Conservation (phyloP, 805 yeast species). For the Torulaspora delbrueckii region DNA sequence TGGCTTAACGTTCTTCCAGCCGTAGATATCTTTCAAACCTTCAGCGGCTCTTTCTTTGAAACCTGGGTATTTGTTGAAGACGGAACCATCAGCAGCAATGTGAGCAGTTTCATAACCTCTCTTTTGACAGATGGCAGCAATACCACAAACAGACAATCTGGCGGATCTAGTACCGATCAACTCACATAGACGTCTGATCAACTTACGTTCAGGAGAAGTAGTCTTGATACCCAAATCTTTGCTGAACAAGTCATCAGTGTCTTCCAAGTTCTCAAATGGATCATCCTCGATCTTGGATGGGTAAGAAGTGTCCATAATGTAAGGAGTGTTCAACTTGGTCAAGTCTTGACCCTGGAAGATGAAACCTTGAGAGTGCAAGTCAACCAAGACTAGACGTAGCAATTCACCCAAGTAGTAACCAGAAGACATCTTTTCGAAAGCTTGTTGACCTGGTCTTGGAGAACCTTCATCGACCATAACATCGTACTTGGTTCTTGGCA, state of each 20-base stretch:
- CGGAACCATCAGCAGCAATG: constrained; percentile 97
- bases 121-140: constrained; percentile 89
- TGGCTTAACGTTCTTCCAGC: constrained; percentile 51
- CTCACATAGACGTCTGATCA: constrained; percentile 78
- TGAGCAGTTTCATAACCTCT: constrained; percentile 71
- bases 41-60: constrained; percentile 85
- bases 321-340: constrained; percentile 54
- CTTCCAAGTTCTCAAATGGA: constrained; percentile 76
- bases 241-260: constrained; percentile 63
- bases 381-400: constrained; percentile 72
- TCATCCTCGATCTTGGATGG: constrained; percentile 86
- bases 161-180: constrained; percentile 90
- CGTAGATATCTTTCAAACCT: constrained; percentile 84
- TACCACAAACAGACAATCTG: constrained; percentile 88
- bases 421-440: constrained; percentile 95
- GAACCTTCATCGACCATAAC: constrained; percentile 72
- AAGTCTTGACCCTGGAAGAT: constrained; percentile 70
- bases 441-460: constrained; percentile 94
- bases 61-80: constrained; percentile 87
- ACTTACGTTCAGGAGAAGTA: constrained; percentile 70
- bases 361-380: constrained; percentile 57
- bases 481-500: constrained; percentile 91
- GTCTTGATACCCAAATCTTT: constrained; percentile 56
- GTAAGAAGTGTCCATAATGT: constrained; percentile 82
- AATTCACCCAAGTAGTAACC: constrained; percentile 96